Base-by-base conservation (phyloP, 768 basidiomycete species). In the Porphyrellus cyaneotinctus region DNA sequence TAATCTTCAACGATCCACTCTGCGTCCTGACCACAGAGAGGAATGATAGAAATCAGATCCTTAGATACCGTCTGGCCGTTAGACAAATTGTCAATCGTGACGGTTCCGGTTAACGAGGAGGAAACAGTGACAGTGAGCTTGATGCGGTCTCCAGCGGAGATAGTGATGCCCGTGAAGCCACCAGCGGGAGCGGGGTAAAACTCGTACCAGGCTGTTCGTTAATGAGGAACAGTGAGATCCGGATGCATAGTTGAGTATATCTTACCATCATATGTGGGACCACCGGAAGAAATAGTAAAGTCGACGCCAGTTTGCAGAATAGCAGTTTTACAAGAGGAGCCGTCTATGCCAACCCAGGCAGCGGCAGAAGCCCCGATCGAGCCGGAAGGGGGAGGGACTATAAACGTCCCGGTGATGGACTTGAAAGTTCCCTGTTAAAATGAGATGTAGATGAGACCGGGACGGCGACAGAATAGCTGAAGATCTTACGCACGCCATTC, bases 291-390 rank as follows among this genome's bases (percentile, higher is more conserved):
- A 18, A 43, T n/a, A 11, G 28, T 18, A 32, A 51, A 15, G 53
- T 30, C 28, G n/a, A n/a, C n/a, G n/a, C n/a, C n/a, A n/a, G n/a
- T n/a, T n/a, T n/a, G n/a, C n/a, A n/a, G n/a, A n/a, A 58, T 39
- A 30, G 33, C 47, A 33, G 4, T 23, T 4, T 1, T 0, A 10
- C 58, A 58, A 4, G 41, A 47, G 14, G n/a, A 15, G 8, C 51
- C 56, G 23, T 58, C 58, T 2, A 58, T 53, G 9, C 58, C 58
- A 22, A 58, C 56, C 56, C 58, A 59, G 15, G 39, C 48, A 12
- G 52, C 23, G 15, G 48, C 57, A 35, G 31, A n/a, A 17, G 22
- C 4, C 6, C 39, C 47, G 1, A 1, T 37, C 8, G 31, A 30
- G 9, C 58, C 58, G 6, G 37, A 44, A 26, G 43, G 39, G 15